Evolutionary conservation across 2,329 filamentous ascomycete species (phyloP).

Genomic region (Aspergillus pseudoviridinutans): DNA sequence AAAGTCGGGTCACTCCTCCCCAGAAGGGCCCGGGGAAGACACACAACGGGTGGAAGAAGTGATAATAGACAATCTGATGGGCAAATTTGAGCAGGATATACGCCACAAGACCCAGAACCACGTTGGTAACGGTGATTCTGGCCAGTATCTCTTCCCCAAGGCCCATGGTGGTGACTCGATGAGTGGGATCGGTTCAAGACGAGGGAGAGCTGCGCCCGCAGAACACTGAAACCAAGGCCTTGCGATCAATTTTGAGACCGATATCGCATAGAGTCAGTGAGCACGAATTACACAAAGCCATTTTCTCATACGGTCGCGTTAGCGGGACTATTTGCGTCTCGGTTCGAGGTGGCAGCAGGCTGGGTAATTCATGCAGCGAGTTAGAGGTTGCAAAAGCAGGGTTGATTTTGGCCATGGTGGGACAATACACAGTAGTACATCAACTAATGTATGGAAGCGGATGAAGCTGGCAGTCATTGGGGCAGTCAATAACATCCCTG

Average conservation of each 20-base stretch:
- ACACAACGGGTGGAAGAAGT: conserved; percentile 50
- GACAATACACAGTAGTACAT: not conserved
- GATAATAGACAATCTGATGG: conserved; percentile 40
- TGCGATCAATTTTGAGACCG: not conserved
- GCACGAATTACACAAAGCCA: not conserved
- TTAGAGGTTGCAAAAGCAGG: not conserved
- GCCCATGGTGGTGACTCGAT: conserved; percentile 18
- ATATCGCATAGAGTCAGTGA: too few relatives aligned
- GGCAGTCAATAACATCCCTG: not conserved
- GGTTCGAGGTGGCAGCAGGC: not conserved
- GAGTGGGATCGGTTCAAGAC: not conserved
- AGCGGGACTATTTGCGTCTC: not conserved
- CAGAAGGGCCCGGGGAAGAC: conserved; percentile 55
- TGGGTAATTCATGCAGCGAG: not conserved
- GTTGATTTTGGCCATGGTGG: too few relatives aligned
- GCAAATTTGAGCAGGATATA: conserved; percentile 23
- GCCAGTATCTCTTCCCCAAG: conserved; percentile 21
- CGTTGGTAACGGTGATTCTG: conserved; percentile 25
- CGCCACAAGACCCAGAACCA: conserved; percentile 17
- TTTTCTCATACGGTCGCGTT: not conserved
- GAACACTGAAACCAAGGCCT: not conserved
- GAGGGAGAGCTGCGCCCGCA: not conserved
- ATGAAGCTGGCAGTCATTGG: too few relatives aligned
- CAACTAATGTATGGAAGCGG: not conserved
- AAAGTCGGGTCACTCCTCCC: conserved; percentile 52